Base-by-base conservation (phyloP, 495 filamentous ascomycete genomes). In the Barbatosphaeria neglecta region DNA sequence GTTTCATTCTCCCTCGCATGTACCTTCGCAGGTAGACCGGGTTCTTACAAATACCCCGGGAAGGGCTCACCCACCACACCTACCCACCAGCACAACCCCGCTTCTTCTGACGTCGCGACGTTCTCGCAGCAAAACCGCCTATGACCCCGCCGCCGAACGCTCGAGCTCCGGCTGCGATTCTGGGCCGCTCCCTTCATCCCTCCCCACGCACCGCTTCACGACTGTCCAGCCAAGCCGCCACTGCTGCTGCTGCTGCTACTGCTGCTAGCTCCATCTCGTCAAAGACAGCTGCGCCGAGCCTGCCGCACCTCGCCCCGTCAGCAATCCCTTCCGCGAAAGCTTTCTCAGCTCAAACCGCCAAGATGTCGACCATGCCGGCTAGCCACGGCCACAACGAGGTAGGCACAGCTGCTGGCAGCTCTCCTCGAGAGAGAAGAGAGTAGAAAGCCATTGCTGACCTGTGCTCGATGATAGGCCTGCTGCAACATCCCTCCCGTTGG, bases 401-500 rank as follows among this genome's bases (percentile, higher is more conserved):
- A 33, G 41, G 19, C 37, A 22, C 20, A n/a, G n/a, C n/a, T n/a
- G n/a, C n/a, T n/a, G n/a, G 17, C 13, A 22, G 9, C 9, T 23
- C 19, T n/a, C n/a, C n/a, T n/a, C n/a, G n/a, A n/a, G n/a, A n/a
- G n/a, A n/a, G n/a, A n/a, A n/a, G n/a, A n/a, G n/a, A n/a, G n/a
- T n/a, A n/a, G n/a, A n/a, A 31, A 6, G 15, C 43, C 33, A 18
- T 40, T 9, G 23, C 11, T 13, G 11, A 16, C 19, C 11, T 16
- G 33, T 16, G 15, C 33, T 13, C n/a, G n/a, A n/a, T n/a, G 25
- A 19, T 2, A 44, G 17, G 22, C 22, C 46, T 86, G 81, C 65
- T 86, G 82, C 60, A 84, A 78, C 50, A 78, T 86, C 35, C 83
- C 85, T 0, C 82, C 85, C 1, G 74, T 86, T 25, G 22, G 39